Conservation (phyloP, 2,329 filamentous ascomycete species). For the Cryphonectria carpinicola region DNA sequence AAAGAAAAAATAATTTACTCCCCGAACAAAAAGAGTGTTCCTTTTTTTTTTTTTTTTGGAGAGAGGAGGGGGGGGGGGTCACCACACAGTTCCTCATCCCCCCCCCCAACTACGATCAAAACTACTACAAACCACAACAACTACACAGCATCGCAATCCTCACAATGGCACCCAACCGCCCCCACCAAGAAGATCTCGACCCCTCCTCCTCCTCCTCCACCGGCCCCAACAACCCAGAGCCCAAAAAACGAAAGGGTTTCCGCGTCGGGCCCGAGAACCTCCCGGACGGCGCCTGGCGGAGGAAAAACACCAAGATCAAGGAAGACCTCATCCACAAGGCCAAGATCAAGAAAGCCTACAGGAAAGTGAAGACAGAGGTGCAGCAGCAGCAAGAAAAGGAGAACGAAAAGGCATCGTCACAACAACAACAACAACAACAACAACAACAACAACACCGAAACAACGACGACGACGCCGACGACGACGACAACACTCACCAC, state of each 20-base stretch:
- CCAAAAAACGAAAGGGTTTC: conserved; percentile 73
- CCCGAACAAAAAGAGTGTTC: neutral
- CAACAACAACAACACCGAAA: too few species aligned
- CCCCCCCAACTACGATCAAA: neutral
- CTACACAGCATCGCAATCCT: neutral
- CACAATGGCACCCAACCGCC: conserved; percentile 63
- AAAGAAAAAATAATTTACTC: too few species aligned
- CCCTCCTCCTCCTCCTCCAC: conserved; percentile 35
- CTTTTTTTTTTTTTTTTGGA: neutral
- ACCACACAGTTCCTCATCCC: too few species aligned
- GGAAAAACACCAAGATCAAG: conserved; percentile 86
- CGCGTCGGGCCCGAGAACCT: conserved; percentile 86
- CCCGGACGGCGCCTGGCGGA: conserved; percentile 84
- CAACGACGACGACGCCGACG: conserved; percentile 25
- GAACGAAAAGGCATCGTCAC: conserved; percentile 27
- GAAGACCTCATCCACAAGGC: conserved; percentile 86
- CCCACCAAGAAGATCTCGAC: conserved; percentile 50
- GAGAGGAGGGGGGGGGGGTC: too few species aligned
- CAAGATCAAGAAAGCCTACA: conserved; percentile 90
- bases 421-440: conserved; percentile 4
- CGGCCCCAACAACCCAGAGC: conserved; percentile 40
- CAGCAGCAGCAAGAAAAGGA: conserved; percentile 31
- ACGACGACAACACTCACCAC: conserved; percentile 8
- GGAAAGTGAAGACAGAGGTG: conserved; percentile 74
- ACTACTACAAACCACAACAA: neutral